Base-by-base conservation (phyloP, 1,284 basidiomycete genomes). In the Melampsora larici-populina region DNA sequence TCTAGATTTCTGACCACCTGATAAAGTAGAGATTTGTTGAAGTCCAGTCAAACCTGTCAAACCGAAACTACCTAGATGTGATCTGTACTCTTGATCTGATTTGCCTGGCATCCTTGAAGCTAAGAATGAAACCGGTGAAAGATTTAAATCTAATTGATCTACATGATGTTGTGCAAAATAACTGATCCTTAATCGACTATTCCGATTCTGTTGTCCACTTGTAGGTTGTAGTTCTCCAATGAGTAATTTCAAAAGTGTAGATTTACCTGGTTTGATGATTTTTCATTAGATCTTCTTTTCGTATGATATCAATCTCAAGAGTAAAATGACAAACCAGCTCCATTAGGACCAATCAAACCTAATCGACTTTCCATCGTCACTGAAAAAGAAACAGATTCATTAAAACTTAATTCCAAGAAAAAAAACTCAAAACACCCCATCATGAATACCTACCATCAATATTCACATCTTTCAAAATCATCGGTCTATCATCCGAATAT, bases 151-250 rank as follows among this genome's bases (percentile, higher is more conserved):
- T 78, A 99, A 88, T 70, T 92, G 91, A 84, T 99, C 97, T 71
- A 99, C 91, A 83, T 99, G 97, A 84, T 99, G 97, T 83, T 99
- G 97, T 18, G 94, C 92, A 84, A 97, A 97, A 86, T 97, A 96
- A 43, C 91, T 92, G 79, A 97, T 89, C 79, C 97, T 88, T 70
- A 98, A 86, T 68, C 94, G 90, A 64, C 93, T 92, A 84, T 99
- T 99, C 78, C 93, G 89, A 79, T 89, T 94, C 72, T 95, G 89
- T 75, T 94, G 90, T 2, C 97, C 97, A 11, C 87, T 84, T 64
- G 90, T 81, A 0, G 97, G 92, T 78, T 89, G 88, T 31, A 98
- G 85, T 77, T 96, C 93, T n/a, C 92, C 93, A 0, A 93, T 97
- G 66, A 99, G 86, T 17, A 99, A 85, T 84, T 99, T 99, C 86